Conservation (phyloP, 306 rosid genomes). For the Styphnolobium japonicum region DNA sequence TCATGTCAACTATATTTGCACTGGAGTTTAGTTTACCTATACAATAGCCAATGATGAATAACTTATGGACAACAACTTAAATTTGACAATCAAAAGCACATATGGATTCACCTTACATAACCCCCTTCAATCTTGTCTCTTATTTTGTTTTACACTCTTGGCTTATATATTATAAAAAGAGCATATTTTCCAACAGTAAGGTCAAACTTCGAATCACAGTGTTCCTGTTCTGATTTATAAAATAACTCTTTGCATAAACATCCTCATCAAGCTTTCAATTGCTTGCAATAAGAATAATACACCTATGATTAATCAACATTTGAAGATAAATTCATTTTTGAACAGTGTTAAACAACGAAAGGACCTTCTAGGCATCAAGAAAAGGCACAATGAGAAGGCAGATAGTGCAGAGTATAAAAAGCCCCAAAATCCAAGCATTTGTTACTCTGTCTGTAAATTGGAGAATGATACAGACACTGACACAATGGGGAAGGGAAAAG, state of each 20-base stretch:
- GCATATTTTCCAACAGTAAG: neutral
- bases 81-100: neutral
- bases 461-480: neutral
- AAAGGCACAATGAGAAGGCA: neutral
- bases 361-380: neutral
- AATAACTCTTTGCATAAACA: neutral
- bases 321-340: neutral
- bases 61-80: neutral
- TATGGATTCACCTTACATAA: neutral
- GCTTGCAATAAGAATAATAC: neutral
- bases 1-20: constrained; percentile 43
- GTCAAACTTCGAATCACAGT: neutral
- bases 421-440: neutral
- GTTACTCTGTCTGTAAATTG: neutral
- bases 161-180: neutral
- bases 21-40: constrained; percentile 49
- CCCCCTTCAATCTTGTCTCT: neutral
- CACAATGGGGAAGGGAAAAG: neutral
- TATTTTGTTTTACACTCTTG: neutral
- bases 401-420: neutral
- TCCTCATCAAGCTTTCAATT: neutral
- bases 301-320: neutral
- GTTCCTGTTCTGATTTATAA: neutral
- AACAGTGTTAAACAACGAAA: neutral
- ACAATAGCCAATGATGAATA: neutral